Evolutionary conservation across 805 yeast genomes (phyloP).

Genomic region (Blastobotrys peoriensis): DNA sequence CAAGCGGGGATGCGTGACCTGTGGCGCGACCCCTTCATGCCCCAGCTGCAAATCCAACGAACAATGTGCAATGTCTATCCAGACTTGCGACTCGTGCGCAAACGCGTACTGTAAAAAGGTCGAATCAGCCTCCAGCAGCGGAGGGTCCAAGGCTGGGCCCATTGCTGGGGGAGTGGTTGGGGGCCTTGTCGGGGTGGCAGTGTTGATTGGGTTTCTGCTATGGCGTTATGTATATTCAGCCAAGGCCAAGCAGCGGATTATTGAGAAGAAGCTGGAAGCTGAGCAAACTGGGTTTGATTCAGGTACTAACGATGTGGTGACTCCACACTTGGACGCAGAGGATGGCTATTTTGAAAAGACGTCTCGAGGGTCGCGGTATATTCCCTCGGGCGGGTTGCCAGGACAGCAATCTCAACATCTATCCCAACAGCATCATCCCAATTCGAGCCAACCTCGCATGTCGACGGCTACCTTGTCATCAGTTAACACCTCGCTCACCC

Average conservation of each 20-base stretch:
- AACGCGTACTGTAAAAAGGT: constrained; percentile 42
- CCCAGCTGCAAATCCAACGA: constrained; percentile 50
- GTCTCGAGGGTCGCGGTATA: not conserved
- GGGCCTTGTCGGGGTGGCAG: constrained; percentile 43
- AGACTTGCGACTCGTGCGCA: constrained; percentile 56
- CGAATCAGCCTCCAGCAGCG: constrained; percentile 9
- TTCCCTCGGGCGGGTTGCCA: constrained; percentile 3
- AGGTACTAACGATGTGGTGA: constrained; percentile 5
- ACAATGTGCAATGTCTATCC: constrained; percentile 49
- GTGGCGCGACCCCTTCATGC: constrained; percentile 39
- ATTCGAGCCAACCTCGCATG: constrained; percentile 9
- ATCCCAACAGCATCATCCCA: constrained; percentile 4
- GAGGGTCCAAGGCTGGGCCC: constrained; percentile 42
- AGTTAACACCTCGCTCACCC: constrained; percentile 56
- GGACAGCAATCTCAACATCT: no score
- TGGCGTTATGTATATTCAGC: constrained; percentile 37
- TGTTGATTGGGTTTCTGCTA: constrained; percentile 33
- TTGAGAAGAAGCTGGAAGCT: constrained; percentile 25
- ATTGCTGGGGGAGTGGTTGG: constrained; percentile 72
- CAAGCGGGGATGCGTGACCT: constrained; percentile 27
- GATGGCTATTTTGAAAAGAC: constrained; percentile 12
- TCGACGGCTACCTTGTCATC: constrained; percentile 24
- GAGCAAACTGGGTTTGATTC: constrained; percentile 7
- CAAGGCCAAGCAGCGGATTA: constrained; percentile 18
- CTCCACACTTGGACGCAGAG: constrained; percentile 14